Conservation (phyloP, 176 grass and related monocot species). For the Eragrostis curvula region DNA sequence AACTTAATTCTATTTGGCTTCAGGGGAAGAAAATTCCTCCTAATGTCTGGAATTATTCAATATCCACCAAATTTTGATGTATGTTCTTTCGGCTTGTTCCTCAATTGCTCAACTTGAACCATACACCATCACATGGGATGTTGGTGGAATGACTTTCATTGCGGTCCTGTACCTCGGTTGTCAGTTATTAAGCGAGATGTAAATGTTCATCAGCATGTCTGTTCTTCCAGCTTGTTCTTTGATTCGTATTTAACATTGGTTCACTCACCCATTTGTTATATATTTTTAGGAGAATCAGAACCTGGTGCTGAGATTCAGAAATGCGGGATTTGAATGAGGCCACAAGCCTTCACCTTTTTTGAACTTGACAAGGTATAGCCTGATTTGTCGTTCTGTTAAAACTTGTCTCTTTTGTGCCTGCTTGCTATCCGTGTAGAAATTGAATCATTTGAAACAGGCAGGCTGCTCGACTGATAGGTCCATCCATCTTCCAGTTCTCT, state of each 20-base stretch:
- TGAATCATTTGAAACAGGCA: too few relatives aligned
- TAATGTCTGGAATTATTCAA: neutral
- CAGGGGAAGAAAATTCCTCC: neutral
- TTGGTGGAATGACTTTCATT: neutral
- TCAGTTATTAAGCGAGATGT: neutral
- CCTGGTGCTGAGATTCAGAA: slow-evolving; percentile 29
- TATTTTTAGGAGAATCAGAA: slow-evolving; percentile 55
- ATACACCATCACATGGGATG: neutral
- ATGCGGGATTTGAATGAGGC: slow-evolving; percentile 34
- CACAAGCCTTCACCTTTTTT: neutral
- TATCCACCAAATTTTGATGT: neutral
- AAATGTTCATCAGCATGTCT: neutral
- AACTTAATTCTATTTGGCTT: neutral
- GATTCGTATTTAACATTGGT: slow-evolving; percentile 9
- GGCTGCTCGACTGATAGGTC: too few relatives aligned
- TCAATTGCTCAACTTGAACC: neutral
- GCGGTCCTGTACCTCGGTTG: neutral
- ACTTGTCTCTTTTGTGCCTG: neutral
- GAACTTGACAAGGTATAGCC: slow-evolving; percentile 7
- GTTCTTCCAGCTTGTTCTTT: neutral
- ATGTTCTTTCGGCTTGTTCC: neutral
- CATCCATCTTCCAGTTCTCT: too few relatives aligned
- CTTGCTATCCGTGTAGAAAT: too few relatives aligned
- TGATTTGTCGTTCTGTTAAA: neutral
- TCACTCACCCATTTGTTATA: neutral